Conservation (phyloP, 2,329 filamentous ascomycete species). For the Stagonosporopsis chrysanthemi region DNA sequence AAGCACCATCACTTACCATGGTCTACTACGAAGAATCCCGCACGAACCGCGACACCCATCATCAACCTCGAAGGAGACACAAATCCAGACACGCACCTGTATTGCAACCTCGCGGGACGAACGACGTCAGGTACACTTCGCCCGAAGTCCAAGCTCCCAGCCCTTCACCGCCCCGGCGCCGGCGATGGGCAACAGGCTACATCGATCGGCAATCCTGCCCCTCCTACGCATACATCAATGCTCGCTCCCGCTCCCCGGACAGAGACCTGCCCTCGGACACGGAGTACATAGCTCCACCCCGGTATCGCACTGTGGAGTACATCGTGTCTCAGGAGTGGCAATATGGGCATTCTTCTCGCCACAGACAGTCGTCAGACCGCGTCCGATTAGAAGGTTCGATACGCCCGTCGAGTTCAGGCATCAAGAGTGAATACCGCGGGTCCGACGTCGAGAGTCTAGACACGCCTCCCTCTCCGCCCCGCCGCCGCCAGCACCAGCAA, state of each 20-base stretch:
- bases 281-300: background rate
- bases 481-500: no score
- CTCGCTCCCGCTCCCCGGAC: background rate
- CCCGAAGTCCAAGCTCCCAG: background rate
- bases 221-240: slow-evolving; percentile 3
- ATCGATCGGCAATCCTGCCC: slow-evolving; percentile 4
- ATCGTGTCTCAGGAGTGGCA: background rate
- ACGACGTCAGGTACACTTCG: background rate
- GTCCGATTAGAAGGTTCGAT: background rate
- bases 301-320: background rate
- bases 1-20: background rate
- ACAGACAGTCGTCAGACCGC: background rate
- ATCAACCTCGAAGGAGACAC: background rate
- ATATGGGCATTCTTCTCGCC: background rate
- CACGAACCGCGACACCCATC: background rate
- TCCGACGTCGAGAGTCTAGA: background rate
- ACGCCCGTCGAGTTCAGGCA: background rate
- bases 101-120: no score
- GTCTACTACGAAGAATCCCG: background rate
- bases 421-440: no score
- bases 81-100: background rate
- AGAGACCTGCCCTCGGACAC: background rate
- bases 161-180: background rate
- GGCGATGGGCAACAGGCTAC: slow-evolving; percentile 9
- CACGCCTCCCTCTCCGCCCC: background rate